phyloP scores from a whole-genome alignment of 805 yeast genomes.

The Sugiyamaella mastotermitis region DNA sequence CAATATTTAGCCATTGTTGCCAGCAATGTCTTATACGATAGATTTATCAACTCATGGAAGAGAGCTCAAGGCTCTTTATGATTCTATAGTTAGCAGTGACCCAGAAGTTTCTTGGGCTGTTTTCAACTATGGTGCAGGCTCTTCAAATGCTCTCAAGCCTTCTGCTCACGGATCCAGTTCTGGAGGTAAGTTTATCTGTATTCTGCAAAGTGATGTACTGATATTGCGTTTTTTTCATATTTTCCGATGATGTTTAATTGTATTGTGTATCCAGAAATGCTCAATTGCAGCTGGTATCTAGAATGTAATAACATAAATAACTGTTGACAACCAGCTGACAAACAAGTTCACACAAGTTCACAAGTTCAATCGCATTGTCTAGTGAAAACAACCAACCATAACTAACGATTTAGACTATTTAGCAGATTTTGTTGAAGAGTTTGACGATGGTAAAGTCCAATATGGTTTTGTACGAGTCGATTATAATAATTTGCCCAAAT shows the following conservation, averaged over 20 bases:
- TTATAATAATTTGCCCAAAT: slow-evolving; percentile 85
- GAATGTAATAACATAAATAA: no score
- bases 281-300: no score
- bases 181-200: slow-evolving; percentile 26
- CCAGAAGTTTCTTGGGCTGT: slow-evolving; percentile 67
- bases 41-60: slow-evolving; percentile 62
- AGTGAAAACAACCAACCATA: no score
- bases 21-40: slow-evolving; percentile 39
- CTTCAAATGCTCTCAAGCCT: slow-evolving; percentile 38
- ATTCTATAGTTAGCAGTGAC: slow-evolving; percentile 74
- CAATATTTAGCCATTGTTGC: no score
- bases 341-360: no score
- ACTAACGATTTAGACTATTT: slow-evolving; percentile 66
- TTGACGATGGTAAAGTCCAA: slow-evolving; percentile 83
- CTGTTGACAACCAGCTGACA: no score
- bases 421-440: slow-evolving; percentile 70
- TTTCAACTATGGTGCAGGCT: slow-evolving; percentile 63
- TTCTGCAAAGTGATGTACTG: no score
- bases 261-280: no score
- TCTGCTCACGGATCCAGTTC: slow-evolving; percentile 29
- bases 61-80: slow-evolving; percentile 69
- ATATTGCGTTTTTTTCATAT: no score
- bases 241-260: no score
- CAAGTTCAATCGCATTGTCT: no score
- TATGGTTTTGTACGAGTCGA: slow-evolving; percentile 84